Conservation (phyloP, 208 protist genomes). For the Wallacemonas sp. region DNA sequence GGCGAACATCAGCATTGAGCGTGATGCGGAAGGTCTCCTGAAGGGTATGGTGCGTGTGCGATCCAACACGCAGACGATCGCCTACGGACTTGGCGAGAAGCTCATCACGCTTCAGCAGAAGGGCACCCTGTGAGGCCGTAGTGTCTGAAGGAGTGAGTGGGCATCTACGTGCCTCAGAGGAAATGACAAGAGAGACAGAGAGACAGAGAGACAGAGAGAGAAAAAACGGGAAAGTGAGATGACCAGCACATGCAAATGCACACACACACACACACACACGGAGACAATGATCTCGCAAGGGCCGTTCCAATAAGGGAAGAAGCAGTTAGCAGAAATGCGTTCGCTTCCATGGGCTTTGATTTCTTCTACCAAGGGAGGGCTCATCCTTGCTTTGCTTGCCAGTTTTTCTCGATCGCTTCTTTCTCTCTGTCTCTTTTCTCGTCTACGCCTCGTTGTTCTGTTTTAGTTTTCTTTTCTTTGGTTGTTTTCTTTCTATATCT, state of each 20-base stretch:
- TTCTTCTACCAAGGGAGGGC: too few species aligned
- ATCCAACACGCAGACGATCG: conserved; percentile 97
- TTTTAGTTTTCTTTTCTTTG: conserved; percentile 16
- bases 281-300: too few species aligned
- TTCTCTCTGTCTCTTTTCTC: too few species aligned
- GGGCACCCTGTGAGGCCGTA: conserved; percentile 28
- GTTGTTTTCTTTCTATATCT: background rate
- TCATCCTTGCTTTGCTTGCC: too few species aligned
- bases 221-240: conserved; percentile 7
- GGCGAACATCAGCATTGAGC: conserved; percentile 94
- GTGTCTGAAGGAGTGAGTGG: too few species aligned
- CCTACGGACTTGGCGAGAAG: conserved; percentile 97
- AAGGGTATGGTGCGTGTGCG: conserved; percentile 97
- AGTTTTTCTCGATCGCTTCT: too few species aligned
- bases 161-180: too few species aligned
- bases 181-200: background rate
- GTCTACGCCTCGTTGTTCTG: background rate
- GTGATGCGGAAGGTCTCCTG: conserved; percentile 75
- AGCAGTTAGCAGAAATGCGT: too few species aligned
- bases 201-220: background rate
- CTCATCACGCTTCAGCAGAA: conserved; percentile 80
- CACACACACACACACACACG: too few species aligned
- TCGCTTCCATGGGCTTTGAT: too few species aligned
- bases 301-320: too few species aligned
- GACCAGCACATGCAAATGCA: too few species aligned